Conservation (phyloP, 495 filamentous ascomycete genomes). For the Neurospora sp. region DNA sequence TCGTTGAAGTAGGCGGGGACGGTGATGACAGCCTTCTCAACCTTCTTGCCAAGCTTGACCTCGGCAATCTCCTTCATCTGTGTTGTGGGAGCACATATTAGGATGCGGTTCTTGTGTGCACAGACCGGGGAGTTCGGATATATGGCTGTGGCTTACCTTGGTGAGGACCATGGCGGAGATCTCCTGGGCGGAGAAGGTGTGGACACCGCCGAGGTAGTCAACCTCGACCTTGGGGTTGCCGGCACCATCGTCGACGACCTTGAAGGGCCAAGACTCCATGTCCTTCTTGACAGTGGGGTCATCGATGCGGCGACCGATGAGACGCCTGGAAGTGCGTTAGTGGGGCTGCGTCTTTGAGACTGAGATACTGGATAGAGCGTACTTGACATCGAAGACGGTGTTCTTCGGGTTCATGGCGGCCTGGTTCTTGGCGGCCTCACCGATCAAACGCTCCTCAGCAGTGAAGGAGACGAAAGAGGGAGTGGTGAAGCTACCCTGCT, state of each 20-base stretch:
- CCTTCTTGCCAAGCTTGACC: conserved; percentile 87
- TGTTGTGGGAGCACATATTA: conserved; percentile 2
- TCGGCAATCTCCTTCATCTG: conserved; percentile 98
- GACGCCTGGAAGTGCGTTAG: conserved; percentile 49
- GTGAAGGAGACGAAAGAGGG: conserved; percentile 99
- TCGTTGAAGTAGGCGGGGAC: conserved; percentile 99
- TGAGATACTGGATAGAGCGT: conserved; percentile 1
- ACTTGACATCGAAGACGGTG: conserved; percentile 98
- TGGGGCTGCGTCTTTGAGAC: neutral
- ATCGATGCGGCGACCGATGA: conserved; percentile 89
- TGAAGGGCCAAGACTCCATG: conserved; percentile 97
- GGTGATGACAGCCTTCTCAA: conserved; percentile 97
- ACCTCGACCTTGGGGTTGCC: conserved; percentile 90
- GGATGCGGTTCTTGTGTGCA: neutral
- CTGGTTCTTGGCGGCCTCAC: conserved; percentile 99
- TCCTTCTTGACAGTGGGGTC: conserved; percentile 98
- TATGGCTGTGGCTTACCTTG: conserved; percentile 48
- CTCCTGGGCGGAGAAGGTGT: conserved; percentile 95
- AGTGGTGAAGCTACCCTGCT: conserved; percentile 98
- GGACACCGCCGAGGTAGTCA: conserved; percentile 87
- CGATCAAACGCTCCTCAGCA: conserved; percentile 94
- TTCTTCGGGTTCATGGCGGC: conserved; percentile 97
- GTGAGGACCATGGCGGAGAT: conserved; percentile 91
- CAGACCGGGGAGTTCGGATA: neutral
- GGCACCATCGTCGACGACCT: conserved; percentile 70